These are phyloP conservation scores for Scheffersomyces titani DNA, from an alignment of 1,139 yeast genomes.

Conservation along the genomic window DNA sequence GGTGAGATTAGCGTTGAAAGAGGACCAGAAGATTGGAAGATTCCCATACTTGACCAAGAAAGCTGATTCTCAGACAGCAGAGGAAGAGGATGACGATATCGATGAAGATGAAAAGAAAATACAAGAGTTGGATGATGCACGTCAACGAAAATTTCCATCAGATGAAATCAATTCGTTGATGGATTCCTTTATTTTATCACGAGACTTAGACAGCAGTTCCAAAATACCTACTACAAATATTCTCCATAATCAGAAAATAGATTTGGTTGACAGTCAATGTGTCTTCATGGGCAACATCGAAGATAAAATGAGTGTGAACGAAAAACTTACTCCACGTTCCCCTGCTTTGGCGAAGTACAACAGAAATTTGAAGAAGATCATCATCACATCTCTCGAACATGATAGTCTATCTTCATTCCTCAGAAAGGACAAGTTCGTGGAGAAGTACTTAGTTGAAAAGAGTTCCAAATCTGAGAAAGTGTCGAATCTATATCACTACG, in stretches of 20 bases:
- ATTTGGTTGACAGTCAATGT: constrained; percentile 8
- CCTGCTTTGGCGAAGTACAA: constrained; percentile 34
- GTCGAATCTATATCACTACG: constrained; percentile 32
- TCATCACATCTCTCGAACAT: constrained; percentile 25
- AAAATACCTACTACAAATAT: constrained; percentile 1
- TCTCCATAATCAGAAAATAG: constrained; percentile 9
- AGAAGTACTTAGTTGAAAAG: constrained; percentile 23
- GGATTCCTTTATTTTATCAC: constrained; percentile 28
- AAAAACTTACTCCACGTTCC: constrained; percentile 25
- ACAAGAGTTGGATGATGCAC: constrained; percentile 4
- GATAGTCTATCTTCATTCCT: constrained; percentile 21
- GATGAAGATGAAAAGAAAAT: constrained; percentile 6
- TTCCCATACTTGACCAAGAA: constrained; percentile 53
- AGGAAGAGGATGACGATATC: constrained; percentile 7
- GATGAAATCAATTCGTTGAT: constrained; percentile 18
- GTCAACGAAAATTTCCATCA: constrained; percentile 6
- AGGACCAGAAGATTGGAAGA: constrained; percentile 68
- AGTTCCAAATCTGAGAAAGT: constrained; percentile 7
- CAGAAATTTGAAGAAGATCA: constrained; percentile 24
- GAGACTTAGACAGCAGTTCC: constrained; percentile 21
- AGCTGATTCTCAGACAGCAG: constrained; percentile 9
- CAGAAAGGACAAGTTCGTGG: constrained; percentile 24
- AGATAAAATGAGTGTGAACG: constrained; percentile 8
- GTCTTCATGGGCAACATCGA: constrained; percentile 7
- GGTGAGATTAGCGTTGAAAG: constrained; percentile 69